phyloP scores from a whole-genome alignment of 202 grass and related monocot genomes.

The Digitaria exilis region DNA sequence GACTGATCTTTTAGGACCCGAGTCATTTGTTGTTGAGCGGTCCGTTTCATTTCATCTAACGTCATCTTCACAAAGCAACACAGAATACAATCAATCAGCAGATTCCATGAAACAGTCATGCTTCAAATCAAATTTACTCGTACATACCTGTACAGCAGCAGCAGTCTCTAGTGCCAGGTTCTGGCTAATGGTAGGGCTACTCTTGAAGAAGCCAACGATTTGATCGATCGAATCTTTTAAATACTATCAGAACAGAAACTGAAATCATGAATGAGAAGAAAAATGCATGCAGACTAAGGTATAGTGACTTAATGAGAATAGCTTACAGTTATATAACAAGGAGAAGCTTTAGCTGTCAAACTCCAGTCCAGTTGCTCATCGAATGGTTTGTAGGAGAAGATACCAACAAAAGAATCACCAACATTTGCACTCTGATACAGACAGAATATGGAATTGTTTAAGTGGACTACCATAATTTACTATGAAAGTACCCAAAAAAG shows the following conservation, averaged over 20 bases:
- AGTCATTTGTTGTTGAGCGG: conserved; percentile 90
- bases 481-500: conserved; percentile 7
- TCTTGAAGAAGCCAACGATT: conserved; percentile 96
- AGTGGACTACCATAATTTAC: conserved; percentile 11
- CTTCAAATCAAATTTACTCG: conserved; percentile 38
- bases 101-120: conserved; percentile 26
- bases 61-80: conserved; percentile 71
- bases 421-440: conserved; percentile 70
- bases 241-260: conserved; percentile 64
- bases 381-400: conserved; percentile 95
- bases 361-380: conserved; percentile 91
- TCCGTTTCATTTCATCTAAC: conserved; percentile 89
- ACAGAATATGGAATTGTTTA: conserved; percentile 19
- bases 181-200: conserved; percentile 80
- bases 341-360: conserved; percentile 92
- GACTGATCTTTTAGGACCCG: conserved; percentile 81
- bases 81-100: conserved; percentile 25
- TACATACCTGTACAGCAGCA: conserved; percentile 88
- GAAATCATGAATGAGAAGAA: conserved; percentile 24
- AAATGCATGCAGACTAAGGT: conserved; percentile 34
- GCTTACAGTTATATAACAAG: conserved; percentile 95
- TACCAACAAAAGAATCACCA: conserved; percentile 75
- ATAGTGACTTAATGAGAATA: conserved; percentile 38
- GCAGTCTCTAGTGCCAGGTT: conserved; percentile 85
- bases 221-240: conserved; percentile 86